Conservation (phyloP, 768 basidiomycete genomes). For the Zangia roseola region DNA sequence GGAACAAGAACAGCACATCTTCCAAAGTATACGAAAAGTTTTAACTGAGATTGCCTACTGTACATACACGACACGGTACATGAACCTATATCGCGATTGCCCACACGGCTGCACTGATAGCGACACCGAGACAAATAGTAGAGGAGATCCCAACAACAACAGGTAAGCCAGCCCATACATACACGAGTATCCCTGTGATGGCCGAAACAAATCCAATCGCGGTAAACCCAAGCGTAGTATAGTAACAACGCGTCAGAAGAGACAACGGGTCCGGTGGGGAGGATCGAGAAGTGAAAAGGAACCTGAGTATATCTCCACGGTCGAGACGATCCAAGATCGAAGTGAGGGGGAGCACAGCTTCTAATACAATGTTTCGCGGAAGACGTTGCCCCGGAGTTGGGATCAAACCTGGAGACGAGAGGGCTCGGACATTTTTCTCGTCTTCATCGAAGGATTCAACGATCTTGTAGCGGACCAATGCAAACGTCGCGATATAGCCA, state of each 20-base stretch:
- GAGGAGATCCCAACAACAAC: slow-evolving; percentile 27
- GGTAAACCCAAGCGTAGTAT: slow-evolving; percentile 24
- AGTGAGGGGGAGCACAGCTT: slow-evolving; percentile 11
- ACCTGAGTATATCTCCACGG: neutral
- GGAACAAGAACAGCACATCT: no score
- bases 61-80: neutral
- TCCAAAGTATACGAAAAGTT: no score
- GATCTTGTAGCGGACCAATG: slow-evolving; percentile 28
- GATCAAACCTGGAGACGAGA: neutral
- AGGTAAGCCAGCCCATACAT: slow-evolving; percentile 25
- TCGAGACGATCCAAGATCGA: neutral
- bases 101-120: slow-evolving; percentile 21
- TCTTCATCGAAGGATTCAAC: slow-evolving; percentile 17
- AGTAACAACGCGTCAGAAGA: slow-evolving; percentile 26
- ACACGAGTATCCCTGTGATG: slow-evolving; percentile 26
- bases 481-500: slow-evolving; percentile 28
- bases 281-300: neutral
- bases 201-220: slow-evolving; percentile 25
- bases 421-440: slow-evolving; percentile 10
- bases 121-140: slow-evolving; percentile 25
- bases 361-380: slow-evolving; percentile 15
- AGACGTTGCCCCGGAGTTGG: slow-evolving; percentile 8
- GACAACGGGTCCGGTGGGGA: slow-evolving; percentile 14
- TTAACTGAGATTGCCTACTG: neutral
- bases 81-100: slow-evolving; percentile 21